These are phyloP conservation scores for Endoconidiophora laricicola DNA, from an alignment of 2,329 filamentous ascomycete genomes.

Conservation along the genomic window DNA sequence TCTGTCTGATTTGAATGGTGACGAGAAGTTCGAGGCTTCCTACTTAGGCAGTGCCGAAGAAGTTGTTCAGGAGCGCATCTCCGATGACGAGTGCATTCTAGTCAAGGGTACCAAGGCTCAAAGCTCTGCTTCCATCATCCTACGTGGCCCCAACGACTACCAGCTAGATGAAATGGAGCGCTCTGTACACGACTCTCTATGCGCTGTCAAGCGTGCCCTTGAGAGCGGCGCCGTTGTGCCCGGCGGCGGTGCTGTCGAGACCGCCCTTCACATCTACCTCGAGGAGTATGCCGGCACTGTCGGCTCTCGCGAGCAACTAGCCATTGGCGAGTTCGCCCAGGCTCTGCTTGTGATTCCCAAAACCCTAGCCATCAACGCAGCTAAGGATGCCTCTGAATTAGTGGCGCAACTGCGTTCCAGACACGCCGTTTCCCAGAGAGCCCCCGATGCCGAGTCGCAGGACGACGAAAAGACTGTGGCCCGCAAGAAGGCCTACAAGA, in stretches of 20 bases:
- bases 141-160: slow-evolving; percentile 90
- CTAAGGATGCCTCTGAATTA: slow-evolving; percentile 88
- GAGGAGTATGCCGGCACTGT: slow-evolving; percentile 98
- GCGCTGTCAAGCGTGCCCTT: slow-evolving; percentile 88
- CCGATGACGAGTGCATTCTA: slow-evolving; percentile 94
- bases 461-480: slow-evolving; percentile 81
- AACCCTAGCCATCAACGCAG: slow-evolving; percentile 90
- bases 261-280: slow-evolving; percentile 96
- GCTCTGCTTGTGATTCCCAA: slow-evolving; percentile 89
- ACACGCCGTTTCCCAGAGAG: slow-evolving; percentile 85
- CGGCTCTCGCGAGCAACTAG: slow-evolving; percentile 89
- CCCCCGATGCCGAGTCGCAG: slow-evolving; percentile 65
- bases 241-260: slow-evolving; percentile 91
- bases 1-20: slow-evolving; percentile 88
- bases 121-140: slow-evolving; percentile 87
- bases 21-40: slow-evolving; percentile 87
- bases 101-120: slow-evolving; percentile 91
- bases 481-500: slow-evolving; percentile 94
- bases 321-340: slow-evolving; percentile 93
- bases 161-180: slow-evolving; percentile 98
- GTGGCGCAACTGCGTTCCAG: slow-evolving; percentile 88
- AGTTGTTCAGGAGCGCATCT: slow-evolving; percentile 95
- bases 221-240: slow-evolving; percentile 96
- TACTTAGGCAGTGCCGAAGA: slow-evolving; percentile 86
- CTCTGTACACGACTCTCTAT: slow-evolving; percentile 90